Base-by-base conservation (phyloP, 164 flowering plant genomes). In the Aristolochia fimbriata region DNA sequence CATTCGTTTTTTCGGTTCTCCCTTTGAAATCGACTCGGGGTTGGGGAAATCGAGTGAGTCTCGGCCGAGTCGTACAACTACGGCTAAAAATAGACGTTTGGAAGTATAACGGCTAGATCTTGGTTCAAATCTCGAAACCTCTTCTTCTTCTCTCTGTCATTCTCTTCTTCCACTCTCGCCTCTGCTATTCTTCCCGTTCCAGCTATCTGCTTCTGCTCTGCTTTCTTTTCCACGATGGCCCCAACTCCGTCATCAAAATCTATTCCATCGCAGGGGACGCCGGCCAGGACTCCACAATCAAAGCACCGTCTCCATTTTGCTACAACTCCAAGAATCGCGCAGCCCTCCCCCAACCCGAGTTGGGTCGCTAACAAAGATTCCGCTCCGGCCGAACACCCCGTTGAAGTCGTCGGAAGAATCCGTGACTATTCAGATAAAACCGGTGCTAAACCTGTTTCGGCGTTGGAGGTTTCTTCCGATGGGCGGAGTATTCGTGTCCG, bases 391-490 rank as follows among this genome's bases (percentile, higher is more conserved):
- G 96, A 90, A n/a, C 99, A 93, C 76, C 99, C 99, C 0, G 83
- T 93, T 5, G 99, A 93, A 70, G 99, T 93, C 4, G 61, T 93
- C 8, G 85, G 88, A 31, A 71, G 97, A 17, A 83, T 93, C 8
- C 80, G 99, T 0, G 83, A 93, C 62, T 62, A 77, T 69, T 81
- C 84, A 0, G 84, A 88, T 24, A 76, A 70, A 13, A 79, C 80
- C 47, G 82, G 82, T 37, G 4, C 43, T 7, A 77, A 80, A 60
- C 74, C 79, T 62, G 2, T 67, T 0, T 80, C 95, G 0, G 68
- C 74, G 9, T 60, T 93, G 30, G 81, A 80, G n/a, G 65, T 86
- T 33, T 79, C 84, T 58, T 64, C 81, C 0, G 88, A 83, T 30
- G 68, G 62, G 1, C 65, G 69, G 6, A 72, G 70, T 1, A 47